Base-by-base conservation (phyloP, 257 asterid species). In the Rehmannia glutinosa region DNA sequence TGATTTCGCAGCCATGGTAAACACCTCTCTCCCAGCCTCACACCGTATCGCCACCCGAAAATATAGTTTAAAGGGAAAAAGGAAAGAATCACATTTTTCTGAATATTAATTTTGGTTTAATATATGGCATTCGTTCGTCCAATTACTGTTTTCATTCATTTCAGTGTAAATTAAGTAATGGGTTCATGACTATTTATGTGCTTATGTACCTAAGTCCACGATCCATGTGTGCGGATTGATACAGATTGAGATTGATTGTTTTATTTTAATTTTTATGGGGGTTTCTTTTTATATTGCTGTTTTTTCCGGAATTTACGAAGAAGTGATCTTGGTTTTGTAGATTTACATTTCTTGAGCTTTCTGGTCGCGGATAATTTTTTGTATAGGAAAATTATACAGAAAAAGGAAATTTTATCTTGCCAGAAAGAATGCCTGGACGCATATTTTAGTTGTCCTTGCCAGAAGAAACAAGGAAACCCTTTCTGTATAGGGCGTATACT, bases 1-100 rank as follows among this genome's bases (percentile, higher is more conserved):
- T 41, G 75, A 69, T 30, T 16, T 45, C 21, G 38, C 27, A 62
- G 75, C 59, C 42, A 72, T 77, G 81, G 78, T 77, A 67, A 72
- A 51, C 23, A 25, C 23, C 35, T 27, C 62, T 24, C 12, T 27
- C 50, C 15, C 15, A 3, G 51, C 21, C 63, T 5, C 32, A 27
- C 62, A 20, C 42, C 5, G 17, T 13, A 3, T 42, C 57, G 11
- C 46, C 55, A 17, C 25, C 47, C 8, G 12, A 63, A 63, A 50
- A 19, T 39, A 25, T 53, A 38, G 28, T 51, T 55, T 17, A 11
- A 28, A 20, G 3, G 35, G 15, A 39, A 25, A 36, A 11, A 16
- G 30, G 13, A 12, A 16, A 45, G 13, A 12, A 19, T 32, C 25
- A 6, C 15, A 15, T 23, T 41, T 58, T 54, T 54, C 27, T 24